Conservation (phyloP, 768 basidiomycete genomes). For the Collybiopsis luxurians region DNA sequence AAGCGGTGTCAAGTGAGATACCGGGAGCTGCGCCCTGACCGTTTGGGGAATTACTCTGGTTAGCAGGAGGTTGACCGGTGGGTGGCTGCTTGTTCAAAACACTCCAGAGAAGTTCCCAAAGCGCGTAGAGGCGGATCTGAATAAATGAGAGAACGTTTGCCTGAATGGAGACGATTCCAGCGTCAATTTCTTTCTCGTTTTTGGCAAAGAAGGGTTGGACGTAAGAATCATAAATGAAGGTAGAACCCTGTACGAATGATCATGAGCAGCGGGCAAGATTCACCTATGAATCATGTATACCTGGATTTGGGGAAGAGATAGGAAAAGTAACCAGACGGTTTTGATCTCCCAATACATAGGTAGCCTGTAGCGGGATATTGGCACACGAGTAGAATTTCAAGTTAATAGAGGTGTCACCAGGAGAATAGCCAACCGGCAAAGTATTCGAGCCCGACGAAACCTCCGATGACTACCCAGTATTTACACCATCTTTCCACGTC, state of each 20-base stretch:
- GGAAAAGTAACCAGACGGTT: slow-evolving; percentile 64
- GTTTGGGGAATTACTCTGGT: slow-evolving; percentile 9
- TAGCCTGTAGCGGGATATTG: slow-evolving; percentile 42
- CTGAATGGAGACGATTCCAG: slow-evolving; percentile 53
- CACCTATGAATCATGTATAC: slow-evolving; percentile 24
- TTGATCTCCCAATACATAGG: slow-evolving; percentile 78
- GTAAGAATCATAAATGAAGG: slow-evolving; percentile 58
- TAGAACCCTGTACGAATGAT: slow-evolving; percentile 51
- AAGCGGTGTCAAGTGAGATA: slow-evolving; percentile 27
- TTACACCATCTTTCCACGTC: slow-evolving; percentile 55
- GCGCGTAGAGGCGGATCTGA: slow-evolving; percentile 43
- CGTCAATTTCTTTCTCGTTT: slow-evolving; percentile 62
- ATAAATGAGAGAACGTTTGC: slow-evolving; percentile 52
- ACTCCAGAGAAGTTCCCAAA: slow-evolving; percentile 47
- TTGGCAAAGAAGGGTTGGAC: slow-evolving; percentile 57
- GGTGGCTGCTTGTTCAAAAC: slow-evolving; percentile 39
- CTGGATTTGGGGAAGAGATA: slow-evolving; percentile 69
- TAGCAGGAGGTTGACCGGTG: slow-evolving; percentile 17
- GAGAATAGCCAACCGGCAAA: slow-evolving; percentile 60
- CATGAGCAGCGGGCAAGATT: slow-evolving; percentile 1
- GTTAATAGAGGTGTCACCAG: slow-evolving; percentile 36
- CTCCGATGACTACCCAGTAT: slow-evolving; percentile 66
- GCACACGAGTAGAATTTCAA: slow-evolving; percentile 11
- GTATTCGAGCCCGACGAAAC: slow-evolving; percentile 61
- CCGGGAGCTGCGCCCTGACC: slow-evolving; percentile 20